Base-by-base conservation (phyloP, 169 alveolate species). In the Perkinsus olseni region DNA sequence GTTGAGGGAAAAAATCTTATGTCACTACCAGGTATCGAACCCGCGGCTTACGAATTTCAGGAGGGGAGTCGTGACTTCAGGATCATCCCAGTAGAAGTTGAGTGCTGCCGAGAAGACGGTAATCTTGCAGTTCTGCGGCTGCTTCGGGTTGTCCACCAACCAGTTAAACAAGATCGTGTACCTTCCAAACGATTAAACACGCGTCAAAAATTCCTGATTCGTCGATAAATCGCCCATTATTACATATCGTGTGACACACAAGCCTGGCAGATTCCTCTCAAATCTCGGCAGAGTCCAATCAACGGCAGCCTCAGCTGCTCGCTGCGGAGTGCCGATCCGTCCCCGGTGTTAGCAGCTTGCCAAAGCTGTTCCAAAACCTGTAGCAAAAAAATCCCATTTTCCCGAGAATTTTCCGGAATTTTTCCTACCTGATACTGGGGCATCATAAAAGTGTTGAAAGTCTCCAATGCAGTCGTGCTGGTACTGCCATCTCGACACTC, bases 271-370 rank as follows among this genome's bases (percentile, higher is more conserved):
- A 97, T 95, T n/a, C 98, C 99, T 93, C 98, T 95, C 93, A 98
- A 95, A 93, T 98, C 99, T 48, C 99, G 93, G 93, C 97, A 97
- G 39, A 97, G 96, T 45, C 98, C 99, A 62, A 97, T 96, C 90
- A 98, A 94, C 28, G 98, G 97, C 48, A 92, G 82, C 74, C 96
- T 94, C 93, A 97, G 96, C 91, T 96, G 82, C 82, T 62, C 82
- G 31, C 82, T 62, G 37, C 82, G 82, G 82, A 62, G 82, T 13
- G 82, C 82, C 8, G 82, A 62, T 62, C 82, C 82, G 17, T 62
- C 82, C 37, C 82, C 82, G 17, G 82, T 62, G 82, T 62, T 62
- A 24, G 82, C 82, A 24, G 82, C 82, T 28, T 62, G 82, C 82
- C 82, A 62, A 0, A 62, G 82, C 31, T 28, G 82, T 24, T 62